phyloP scores from a whole-genome alignment of 345 rosid genomes.

The Corymbia maculata region DNA sequence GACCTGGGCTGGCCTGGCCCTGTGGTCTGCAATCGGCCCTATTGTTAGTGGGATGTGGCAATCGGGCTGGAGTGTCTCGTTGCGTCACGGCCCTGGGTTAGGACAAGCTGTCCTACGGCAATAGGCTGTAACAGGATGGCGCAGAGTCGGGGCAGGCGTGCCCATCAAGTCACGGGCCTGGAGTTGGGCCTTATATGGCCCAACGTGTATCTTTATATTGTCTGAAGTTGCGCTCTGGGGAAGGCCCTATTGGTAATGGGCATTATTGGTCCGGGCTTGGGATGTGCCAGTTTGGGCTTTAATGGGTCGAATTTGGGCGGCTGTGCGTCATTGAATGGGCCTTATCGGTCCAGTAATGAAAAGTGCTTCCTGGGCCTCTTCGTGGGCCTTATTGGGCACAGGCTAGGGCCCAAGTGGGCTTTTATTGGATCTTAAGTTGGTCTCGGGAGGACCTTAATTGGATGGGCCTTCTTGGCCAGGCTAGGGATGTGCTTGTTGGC shows the following conservation, averaged over 20 bases:
- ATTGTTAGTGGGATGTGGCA: neutral
- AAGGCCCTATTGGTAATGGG: neutral
- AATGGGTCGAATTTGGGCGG: neutral
- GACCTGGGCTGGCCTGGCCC: neutral
- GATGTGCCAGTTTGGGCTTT: neutral
- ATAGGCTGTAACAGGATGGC: neutral
- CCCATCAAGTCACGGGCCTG: neutral
- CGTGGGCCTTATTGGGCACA: neutral
- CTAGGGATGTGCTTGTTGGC: neutral
- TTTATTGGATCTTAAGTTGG: neutral
- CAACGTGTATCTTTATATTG: neutral
- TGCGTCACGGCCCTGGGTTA: neutral
- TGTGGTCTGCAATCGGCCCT: neutral
- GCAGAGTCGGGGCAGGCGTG: neutral
- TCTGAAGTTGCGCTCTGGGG: neutral
- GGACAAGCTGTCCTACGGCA: neutral
- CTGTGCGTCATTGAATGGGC: neutral
- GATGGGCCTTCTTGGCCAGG: neutral
- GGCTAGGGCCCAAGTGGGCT: neutral
- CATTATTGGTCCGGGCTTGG: neutral
- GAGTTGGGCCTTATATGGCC: neutral
- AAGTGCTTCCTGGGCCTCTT: neutral
- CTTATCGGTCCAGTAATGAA: neutral
- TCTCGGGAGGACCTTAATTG: neutral
- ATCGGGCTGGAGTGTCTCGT: neutral